A percentile compares a stretch with the other conserved stretches of the same genome.
Evolutionary conservation across 2,329 filamentous ascomycete species (phyloP).

Genomic region (Tolypocladium ophioglossoides): DNA sequence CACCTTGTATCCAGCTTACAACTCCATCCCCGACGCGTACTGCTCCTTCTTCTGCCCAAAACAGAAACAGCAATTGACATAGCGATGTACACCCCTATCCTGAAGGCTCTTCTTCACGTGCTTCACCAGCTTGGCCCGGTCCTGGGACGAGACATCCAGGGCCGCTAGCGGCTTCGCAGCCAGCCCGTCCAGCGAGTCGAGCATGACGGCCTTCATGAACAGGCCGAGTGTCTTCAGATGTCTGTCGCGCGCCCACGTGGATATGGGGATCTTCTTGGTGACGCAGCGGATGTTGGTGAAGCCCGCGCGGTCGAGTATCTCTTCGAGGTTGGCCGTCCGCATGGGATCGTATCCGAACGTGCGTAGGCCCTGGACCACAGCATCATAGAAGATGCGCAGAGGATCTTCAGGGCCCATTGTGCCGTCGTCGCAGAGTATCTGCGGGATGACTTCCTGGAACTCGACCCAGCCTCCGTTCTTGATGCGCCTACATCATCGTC

Average conservation of each 20-base stretch:
- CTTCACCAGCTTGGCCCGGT: conserved; percentile 22
- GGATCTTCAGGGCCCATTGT: conserved; percentile 31
- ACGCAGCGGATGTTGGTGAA: conserved; percentile 32
- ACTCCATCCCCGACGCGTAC: neutral
- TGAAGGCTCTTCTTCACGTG: conserved; percentile 22
- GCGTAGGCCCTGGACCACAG: conserved; percentile 18
- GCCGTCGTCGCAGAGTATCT: conserved; percentile 31
- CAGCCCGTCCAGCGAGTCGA: conserved; percentile 30
- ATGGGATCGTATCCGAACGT: conserved; percentile 28
- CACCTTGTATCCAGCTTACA: neutral
- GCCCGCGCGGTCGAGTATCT: conserved; percentile 27
- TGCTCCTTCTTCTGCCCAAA: conserved; percentile 29
- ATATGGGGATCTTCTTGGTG: conserved; percentile 34
- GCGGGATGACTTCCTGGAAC: conserved; percentile 33
- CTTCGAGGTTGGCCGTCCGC: conserved; percentile 21
- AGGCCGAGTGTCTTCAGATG: conserved; percentile 28
- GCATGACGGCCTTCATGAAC: conserved; percentile 31
- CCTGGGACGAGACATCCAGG: conserved; percentile 20
- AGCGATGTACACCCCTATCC: conserved; percentile 27
- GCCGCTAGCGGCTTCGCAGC: conserved; percentile 30
- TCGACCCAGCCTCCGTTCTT: conserved; percentile 41
- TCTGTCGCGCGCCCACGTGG: conserved; percentile 31
- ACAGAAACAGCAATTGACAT: conserved; percentile 30
- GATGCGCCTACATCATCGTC: conserved; percentile 20
- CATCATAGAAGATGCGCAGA: conserved; percentile 21